Conservation (phyloP, 352 stramenopile genomes). For the Phytophthora melonis region DNA sequence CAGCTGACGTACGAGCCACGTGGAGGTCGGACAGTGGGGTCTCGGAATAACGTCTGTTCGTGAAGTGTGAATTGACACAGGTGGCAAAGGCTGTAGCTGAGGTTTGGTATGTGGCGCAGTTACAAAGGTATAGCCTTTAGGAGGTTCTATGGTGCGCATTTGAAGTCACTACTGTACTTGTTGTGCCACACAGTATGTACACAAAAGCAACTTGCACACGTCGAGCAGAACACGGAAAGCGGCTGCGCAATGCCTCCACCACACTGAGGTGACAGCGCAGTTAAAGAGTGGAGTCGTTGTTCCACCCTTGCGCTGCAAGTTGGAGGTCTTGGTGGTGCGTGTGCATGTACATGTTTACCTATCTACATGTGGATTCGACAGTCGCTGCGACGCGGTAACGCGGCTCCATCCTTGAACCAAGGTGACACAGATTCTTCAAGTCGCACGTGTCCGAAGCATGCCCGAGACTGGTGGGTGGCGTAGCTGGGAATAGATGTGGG, state of each 20-base stretch:
- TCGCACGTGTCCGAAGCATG: not conserved
- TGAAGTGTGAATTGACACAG: not conserved
- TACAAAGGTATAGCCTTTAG: not conserved
- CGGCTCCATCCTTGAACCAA: not conserved
- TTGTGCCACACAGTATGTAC: not conserved
- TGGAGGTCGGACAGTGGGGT: constrained; percentile 1
- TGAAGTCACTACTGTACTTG: not conserved
- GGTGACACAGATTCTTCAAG: not conserved
- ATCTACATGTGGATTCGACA: not conserved
- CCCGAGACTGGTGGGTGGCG: not conserved
- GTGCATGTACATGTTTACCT: not conserved
- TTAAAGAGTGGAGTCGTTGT: not conserved
- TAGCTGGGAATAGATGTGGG: not conserved
- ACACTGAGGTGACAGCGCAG: not conserved
- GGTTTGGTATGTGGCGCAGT: not conserved
- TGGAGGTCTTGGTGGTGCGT: not conserved
- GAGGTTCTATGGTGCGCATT: not conserved
- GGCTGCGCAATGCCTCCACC: not conserved
- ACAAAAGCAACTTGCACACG: not conserved
- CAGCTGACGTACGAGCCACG: not conserved
- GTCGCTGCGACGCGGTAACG: not conserved
- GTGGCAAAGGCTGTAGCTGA: not conserved
- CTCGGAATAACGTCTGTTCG: not conserved
- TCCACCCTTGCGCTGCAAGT: no score
- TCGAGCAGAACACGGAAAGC: not conserved